A percentile compares a stretch with the other conserved stretches of the same genome.
Conservation (phyloP, 2,329 filamentous ascomycete genomes). For the Pseudogymnoascus sp. region DNA sequence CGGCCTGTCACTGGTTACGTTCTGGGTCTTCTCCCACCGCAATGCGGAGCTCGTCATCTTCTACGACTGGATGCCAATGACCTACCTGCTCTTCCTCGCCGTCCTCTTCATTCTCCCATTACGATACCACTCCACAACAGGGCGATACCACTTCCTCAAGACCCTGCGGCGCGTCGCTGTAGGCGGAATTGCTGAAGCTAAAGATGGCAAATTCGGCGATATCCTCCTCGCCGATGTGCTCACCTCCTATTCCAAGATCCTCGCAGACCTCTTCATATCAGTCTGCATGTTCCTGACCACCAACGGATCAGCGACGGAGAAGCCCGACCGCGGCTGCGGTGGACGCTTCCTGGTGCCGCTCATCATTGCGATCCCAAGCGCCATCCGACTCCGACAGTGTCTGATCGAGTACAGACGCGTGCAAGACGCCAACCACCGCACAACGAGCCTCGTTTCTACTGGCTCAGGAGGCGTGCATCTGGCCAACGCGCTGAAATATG, state of each 20-base stretch:
- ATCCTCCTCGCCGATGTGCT: slow-evolving; percentile 88
- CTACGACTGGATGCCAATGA: slow-evolving; percentile 81
- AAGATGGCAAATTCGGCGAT: slow-evolving; percentile 91
- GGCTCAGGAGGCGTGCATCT: slow-evolving; percentile 82
- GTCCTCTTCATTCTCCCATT: slow-evolving; percentile 67
- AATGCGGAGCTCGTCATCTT: slow-evolving; percentile 61
- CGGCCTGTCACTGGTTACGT: slow-evolving; percentile 63
- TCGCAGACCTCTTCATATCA: slow-evolving; percentile 82
- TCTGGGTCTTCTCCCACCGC: slow-evolving; percentile 75
- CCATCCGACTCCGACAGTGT: slow-evolving; percentile 87
- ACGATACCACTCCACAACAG: slow-evolving; percentile 58
- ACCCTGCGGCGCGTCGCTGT: slow-evolving; percentile 72
- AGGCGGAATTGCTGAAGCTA: slow-evolving; percentile 76
- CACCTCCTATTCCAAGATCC: slow-evolving; percentile 88
- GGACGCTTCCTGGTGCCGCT: slow-evolving; percentile 73
- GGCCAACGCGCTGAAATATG: slow-evolving; percentile 91
- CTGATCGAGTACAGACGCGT: slow-evolving; percentile 79
- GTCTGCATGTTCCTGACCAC: slow-evolving; percentile 83
- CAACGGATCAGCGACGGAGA: slow-evolving; percentile 65
- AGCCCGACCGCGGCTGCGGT: slow-evolving; percentile 75
- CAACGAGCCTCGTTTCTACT: slow-evolving; percentile 34
- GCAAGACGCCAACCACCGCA: slow-evolving; percentile 45
- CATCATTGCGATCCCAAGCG: slow-evolving; percentile 72
- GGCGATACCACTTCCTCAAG: slow-evolving; percentile 66
- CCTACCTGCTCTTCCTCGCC: slow-evolving; percentile 67